Conservation (phyloP, 164 flowering plant species). For the Piper longum region DNA sequence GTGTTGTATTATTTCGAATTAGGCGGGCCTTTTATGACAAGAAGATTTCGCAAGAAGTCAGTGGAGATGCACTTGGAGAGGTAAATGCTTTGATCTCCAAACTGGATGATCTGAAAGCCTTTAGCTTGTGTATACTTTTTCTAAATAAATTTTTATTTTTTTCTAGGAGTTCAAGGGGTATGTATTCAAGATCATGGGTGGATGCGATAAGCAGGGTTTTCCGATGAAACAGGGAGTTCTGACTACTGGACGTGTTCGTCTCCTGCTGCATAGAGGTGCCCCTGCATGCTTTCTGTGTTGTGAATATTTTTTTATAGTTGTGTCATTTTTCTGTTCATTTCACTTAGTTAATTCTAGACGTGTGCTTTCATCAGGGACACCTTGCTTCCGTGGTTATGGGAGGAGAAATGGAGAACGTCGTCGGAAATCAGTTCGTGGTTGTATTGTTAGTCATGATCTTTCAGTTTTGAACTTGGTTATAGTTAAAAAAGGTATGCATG, state of each 20-base stretch:
- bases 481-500: constrained; percentile 36
- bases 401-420: constrained; percentile 36
- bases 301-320: background rate
- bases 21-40: constrained; percentile 32
- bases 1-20: background rate
- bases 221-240: constrained; percentile 46
- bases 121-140: background rate
- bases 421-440: constrained; percentile 36
- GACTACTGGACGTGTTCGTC: constrained; percentile 37
- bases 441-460: constrained; percentile 36
- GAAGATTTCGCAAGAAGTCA: constrained; percentile 36
- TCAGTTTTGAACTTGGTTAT: constrained; percentile 38
- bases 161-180: constrained; percentile 38
- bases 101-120: background rate
- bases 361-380: constrained; percentile 18
- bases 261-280: constrained; percentile 30
- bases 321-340: background rate
- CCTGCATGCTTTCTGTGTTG: background rate
- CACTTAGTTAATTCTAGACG: background rate
- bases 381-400: constrained; percentile 42
- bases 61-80: constrained; percentile 34
- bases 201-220: constrained; percentile 43
- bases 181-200: constrained; percentile 40
- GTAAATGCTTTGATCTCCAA: constrained; percentile 5
- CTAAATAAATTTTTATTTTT: too few species aligned